Percentiles rank a stretch among this genome's conserved stretches.
These are phyloP conservation scores for Elymus sibiricus DNA, from an alignment of 176 grass and related monocot genomes.

Conservation along the genomic window DNA sequence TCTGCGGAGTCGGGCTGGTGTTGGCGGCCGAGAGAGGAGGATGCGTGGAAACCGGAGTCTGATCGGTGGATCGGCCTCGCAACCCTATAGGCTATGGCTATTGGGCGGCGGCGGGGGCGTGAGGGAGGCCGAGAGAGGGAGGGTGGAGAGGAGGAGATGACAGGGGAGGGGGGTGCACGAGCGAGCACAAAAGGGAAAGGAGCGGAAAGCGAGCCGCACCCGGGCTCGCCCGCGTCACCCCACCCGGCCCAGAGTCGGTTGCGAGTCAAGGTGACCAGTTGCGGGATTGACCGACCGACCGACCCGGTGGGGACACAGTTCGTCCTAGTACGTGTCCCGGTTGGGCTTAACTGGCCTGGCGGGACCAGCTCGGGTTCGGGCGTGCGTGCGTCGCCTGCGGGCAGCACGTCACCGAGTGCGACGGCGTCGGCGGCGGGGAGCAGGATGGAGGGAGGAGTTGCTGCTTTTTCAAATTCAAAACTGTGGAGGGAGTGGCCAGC, in stretches of 20 bases:
- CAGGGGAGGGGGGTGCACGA: not conserved
- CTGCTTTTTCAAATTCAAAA: conserved; percentile 56
- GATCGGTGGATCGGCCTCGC: not conserved
- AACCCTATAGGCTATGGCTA: not conserved
- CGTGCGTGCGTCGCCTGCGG: not conserved
- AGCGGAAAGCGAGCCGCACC: not conserved
- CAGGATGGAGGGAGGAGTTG: not conserved
- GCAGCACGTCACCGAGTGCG: not conserved
- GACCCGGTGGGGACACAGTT: not conserved
- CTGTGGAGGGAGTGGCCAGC: conserved; percentile 21
- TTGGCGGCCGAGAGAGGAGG: not conserved
- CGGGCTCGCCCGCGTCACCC: not conserved
- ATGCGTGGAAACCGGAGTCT: not conserved
- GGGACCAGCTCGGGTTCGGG: not conserved
- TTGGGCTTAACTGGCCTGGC: not conserved
- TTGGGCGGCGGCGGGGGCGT: not conserved
- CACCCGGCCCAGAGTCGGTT: not conserved
- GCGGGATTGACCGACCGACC: not conserved
- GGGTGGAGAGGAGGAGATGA: not conserved
- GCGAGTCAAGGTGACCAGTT: not conserved
- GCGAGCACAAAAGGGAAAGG: not conserved
- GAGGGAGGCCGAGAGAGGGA: not conserved
- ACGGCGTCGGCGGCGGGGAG: conserved; percentile 1
- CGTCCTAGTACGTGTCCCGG: not conserved
- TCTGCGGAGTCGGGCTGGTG: not conserved